Evolutionary conservation across 164 flowering plant species (phyloP).

Genomic region (Vitis labrusca): DNA sequence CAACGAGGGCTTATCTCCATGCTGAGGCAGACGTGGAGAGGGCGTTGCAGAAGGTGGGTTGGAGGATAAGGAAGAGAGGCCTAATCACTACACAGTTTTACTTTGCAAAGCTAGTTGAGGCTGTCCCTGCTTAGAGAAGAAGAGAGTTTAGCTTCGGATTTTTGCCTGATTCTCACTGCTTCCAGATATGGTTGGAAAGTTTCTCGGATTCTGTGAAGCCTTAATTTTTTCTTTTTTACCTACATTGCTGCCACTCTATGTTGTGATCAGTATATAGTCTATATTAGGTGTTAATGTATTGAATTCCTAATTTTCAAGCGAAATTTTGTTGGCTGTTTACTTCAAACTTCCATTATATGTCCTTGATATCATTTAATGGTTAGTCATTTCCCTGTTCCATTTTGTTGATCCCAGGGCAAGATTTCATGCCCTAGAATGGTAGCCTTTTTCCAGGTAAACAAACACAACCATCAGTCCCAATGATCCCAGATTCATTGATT

Average conservation of each 20-base stretch:
- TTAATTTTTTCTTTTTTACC: background rate
- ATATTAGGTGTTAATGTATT: constrained; percentile 15
- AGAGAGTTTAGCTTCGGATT: background rate
- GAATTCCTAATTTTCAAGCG: background rate
- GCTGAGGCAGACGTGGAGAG: constrained; percentile 90
- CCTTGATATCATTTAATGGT: background rate
- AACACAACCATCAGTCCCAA: too few species aligned
- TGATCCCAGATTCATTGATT: too few species aligned
- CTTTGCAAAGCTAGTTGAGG: constrained; percentile 81
- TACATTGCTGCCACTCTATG: background rate
- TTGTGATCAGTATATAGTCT: background rate
- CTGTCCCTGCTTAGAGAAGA: constrained; percentile 62
- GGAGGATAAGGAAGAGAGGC: constrained; percentile 86
- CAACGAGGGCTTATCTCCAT: constrained; percentile 94
- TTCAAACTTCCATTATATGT: background rate
- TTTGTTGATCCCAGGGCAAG: too few species aligned
- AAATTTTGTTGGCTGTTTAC: background rate
- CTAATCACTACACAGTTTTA: constrained; percentile 82
- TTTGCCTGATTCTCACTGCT: constrained; percentile 7
- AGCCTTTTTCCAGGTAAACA: background rate
- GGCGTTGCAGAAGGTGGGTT: constrained; percentile 84
- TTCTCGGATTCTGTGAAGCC: constrained; percentile 8
- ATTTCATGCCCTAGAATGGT: background rate
- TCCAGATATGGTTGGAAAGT: constrained; percentile 1
- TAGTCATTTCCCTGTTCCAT: too few species aligned